Evolutionary conservation across 2,329 filamentous ascomycete species (phyloP).

Genomic region (Hymenoscyphus albidus): DNA sequence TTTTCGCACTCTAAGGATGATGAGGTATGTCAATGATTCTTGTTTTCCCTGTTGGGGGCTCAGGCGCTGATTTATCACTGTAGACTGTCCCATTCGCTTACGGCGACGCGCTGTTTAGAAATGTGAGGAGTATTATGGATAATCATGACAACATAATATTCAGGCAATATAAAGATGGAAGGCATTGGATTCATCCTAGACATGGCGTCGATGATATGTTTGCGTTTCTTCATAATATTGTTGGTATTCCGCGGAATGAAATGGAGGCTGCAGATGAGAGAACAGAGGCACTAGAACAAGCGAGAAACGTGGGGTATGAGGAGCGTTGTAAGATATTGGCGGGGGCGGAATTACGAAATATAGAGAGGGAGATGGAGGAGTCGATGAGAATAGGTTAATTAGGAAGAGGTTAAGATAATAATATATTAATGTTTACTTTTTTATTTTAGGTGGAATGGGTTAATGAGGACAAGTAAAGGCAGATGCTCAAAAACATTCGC

Average conservation of each 20-base stretch:
- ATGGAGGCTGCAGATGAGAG: too few species aligned
- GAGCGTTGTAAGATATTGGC: too few species aligned
- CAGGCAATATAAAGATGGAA: slow-evolving; percentile 41
- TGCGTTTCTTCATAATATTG: slow-evolving; percentile 5
- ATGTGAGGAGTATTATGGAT: not conserved
- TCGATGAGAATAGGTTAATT: too few species aligned
- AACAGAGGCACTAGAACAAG: too few species aligned
- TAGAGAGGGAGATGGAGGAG: too few species aligned
- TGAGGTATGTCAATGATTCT: not conserved
- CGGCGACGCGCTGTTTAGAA: not conserved
- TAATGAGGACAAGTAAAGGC: too few species aligned
- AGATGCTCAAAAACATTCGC: too few species aligned
- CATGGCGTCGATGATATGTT: slow-evolving; percentile 39
- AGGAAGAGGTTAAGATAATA: too few species aligned
- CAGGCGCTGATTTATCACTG: not conserved
- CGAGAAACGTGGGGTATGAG: too few species aligned
- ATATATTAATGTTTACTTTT: too few species aligned
- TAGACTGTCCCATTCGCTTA: not conserved
- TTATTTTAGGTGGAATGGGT: too few species aligned
- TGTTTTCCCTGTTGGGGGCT: not conserved
- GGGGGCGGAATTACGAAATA: too few species aligned
- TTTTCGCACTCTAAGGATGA: slow-evolving; percentile 6
- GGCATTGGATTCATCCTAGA: slow-evolving; percentile 43
- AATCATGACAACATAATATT: slow-evolving; percentile 32
- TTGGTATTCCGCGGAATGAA: not conserved